Evolutionary conservation across 2,329 filamentous ascomycete species (phyloP), one percentile per base, ranked within the genome.

Genomic region (Tolypocladium amazonense): DNA sequence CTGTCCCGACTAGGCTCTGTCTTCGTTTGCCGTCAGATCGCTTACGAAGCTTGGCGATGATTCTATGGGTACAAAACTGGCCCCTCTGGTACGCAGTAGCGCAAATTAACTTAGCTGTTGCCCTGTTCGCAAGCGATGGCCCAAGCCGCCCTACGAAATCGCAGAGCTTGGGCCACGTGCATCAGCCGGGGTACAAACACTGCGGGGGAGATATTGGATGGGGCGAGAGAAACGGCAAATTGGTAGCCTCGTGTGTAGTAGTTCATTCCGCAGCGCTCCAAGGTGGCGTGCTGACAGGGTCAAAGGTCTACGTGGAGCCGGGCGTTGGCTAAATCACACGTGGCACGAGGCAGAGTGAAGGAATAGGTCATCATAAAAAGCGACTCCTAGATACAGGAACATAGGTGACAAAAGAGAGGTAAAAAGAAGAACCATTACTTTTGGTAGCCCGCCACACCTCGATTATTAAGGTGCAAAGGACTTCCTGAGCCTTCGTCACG

Each of bases 351-450:
- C 18, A 30, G 41, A 14, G 50, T 57, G 59, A 65, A 62, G 58
- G 45, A 60, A 62, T 64, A 69, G 38, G 59, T 71, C 66, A 69
- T 72, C 67, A 71, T 73, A 62, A 60, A 57, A 68, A 71, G 68
- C 65, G 65, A 71, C 69, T 69, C 71, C 71, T 71, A 72, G 70
- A 71, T 73, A 73, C 70, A 71, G 65, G 65, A 64, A 66, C 62
- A 61, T 55, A 60, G 65, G 65, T 64, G 67, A 67, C 68, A 71
- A 70, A 67, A 69, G 68, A 68, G 45, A 71, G 62, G 66, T 65
- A 68, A 68, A 65, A 67, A 66, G 64, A 69, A 68, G 68, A 71
- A 68, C 69, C 73, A 74, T 76, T 75, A 76, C 73, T 76, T 75
- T 75, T 75, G 69, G 72, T 71, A 71, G 68, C 68, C 73, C 70